Conservation (phyloP, 2,329 filamentous ascomycete genomes). For the Periconia digitata region DNA sequence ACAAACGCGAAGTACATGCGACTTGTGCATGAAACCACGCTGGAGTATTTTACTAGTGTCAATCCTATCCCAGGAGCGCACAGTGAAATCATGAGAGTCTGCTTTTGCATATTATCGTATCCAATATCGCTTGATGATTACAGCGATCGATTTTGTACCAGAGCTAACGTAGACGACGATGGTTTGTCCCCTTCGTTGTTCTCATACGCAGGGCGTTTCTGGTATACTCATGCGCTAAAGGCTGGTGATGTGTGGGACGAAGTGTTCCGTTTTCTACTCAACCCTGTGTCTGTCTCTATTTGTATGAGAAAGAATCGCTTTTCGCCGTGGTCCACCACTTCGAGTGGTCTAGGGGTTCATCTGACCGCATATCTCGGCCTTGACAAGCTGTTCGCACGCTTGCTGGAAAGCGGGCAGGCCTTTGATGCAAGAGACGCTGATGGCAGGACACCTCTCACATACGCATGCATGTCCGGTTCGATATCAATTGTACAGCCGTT, state of each 20-base stretch:
- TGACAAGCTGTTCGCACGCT: background rate
- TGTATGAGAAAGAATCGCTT: background rate
- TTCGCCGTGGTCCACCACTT: background rate
- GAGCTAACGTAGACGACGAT: background rate
- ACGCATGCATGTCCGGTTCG: background rate
- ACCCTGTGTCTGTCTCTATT: background rate
- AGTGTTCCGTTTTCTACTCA: background rate
- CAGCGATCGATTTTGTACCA: background rate
- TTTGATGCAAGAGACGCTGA: background rate
- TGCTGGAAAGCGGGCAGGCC: background rate
- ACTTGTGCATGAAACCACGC: slow-evolving; percentile 24
- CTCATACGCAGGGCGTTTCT: background rate
- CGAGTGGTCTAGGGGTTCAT: background rate
- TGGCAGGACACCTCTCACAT: background rate
- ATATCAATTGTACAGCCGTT: background rate
- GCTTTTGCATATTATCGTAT: slow-evolving; percentile 1
- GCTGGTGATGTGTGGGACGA: background rate
- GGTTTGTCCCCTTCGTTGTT: background rate
- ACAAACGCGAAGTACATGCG: slow-evolving; percentile 20
- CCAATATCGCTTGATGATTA: background rate
- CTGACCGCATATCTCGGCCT: background rate
- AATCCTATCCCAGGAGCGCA: slow-evolving; percentile 20
- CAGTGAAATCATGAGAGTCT: slow-evolving; percentile 18
- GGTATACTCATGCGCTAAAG: background rate
- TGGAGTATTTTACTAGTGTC: slow-evolving; percentile 25